A percentile compares a stretch with the other conserved stretches of the same genome.
phyloP scores from a whole-genome alignment of 768 basidiomycete genomes.

The Macrolepiota dolichaula region DNA sequence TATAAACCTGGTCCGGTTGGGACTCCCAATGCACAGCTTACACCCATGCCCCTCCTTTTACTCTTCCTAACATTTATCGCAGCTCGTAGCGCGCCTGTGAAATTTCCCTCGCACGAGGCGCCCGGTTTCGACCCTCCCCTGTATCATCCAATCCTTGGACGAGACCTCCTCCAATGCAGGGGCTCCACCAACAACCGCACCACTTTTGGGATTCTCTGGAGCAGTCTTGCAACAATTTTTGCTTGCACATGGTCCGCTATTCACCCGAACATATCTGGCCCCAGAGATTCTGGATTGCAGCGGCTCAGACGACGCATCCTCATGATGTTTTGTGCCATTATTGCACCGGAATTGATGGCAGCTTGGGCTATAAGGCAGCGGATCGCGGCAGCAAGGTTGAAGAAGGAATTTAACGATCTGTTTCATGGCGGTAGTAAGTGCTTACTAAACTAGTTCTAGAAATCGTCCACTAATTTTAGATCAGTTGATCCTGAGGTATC shows the following conservation, averaged over 20 bases:
- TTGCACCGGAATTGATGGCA: too few relatives aligned
- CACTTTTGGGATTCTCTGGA: neutral
- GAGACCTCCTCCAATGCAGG: neutral
- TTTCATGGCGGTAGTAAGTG: neutral
- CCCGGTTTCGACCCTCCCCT: neutral
- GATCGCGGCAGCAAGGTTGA: neutral
- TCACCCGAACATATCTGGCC: slow-evolving; percentile 5
- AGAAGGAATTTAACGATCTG: neutral
- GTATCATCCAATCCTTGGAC: neutral
- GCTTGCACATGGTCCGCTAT: slow-evolving; percentile 9
- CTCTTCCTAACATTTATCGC: neutral
- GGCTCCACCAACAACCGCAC: neutral
- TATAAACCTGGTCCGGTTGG: too few relatives aligned
- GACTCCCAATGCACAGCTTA: neutral
- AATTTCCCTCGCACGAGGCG: neutral
- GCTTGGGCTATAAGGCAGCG: slow-evolving; percentile 7
- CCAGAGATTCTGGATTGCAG: slow-evolving; percentile 10
- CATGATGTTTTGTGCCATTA: neutral
- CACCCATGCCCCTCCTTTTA: neutral
- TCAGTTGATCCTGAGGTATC: neutral
- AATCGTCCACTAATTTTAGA: neutral
- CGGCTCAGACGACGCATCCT: neutral
- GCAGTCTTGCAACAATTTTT: slow-evolving; percentile 6
- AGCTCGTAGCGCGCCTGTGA: neutral
- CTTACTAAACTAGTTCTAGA: neutral